Base-by-base conservation (phyloP, 2,329 filamentous ascomycete genomes). In the Pseudogymnoascus sp. region DNA sequence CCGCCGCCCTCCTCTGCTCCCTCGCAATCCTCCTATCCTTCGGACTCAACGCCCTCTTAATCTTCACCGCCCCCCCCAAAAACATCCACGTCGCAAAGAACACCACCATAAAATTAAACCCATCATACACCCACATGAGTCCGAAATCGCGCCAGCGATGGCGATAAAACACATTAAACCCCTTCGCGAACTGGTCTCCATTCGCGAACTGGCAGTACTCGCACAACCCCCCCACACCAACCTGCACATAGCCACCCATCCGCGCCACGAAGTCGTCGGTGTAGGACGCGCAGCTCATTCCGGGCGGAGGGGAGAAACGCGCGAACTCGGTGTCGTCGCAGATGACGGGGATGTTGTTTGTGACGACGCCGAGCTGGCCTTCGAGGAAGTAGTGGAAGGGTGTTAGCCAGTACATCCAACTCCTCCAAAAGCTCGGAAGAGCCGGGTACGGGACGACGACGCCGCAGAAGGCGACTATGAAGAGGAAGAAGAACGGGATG, bases 391-490 rank as follows among this genome's bases (percentile, higher is more conserved):
- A 90, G 66, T 84, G 82, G 74, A 89, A 89, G 0, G 88, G 88
- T 0, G 85, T 85, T 13, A 89, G 77, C 76, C 81, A 85, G 73
- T 89, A 89, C 81, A 89, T 86, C 85, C 83, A 87, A 1, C 73
- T 75, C 13, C 78, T 78, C 87, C 88, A 90, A 72, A 90, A 90
- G 1, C 77, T 73, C 0, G 85, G 84, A 0, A 90, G 74, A 3
- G 79, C 79, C 1, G 67, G 70, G 14, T 84, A 84, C 0, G 87
- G 86, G 0, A 90, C 86, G 8, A 89, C 81, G 5, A 90, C 85
- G 64, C 88, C 88, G 72, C 87, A 90, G 79, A 90, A 90, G 7
- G 83, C 82, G 21, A 89, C 80, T 39, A 90, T 81, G 69, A 90
- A 90, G 25, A 87, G 81, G 76, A 90, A 89, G 75, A 90, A 88